Conservation (phyloP, 2,329 filamentous ascomycete species). For the Thielaviopsis ethacetica region DNA sequence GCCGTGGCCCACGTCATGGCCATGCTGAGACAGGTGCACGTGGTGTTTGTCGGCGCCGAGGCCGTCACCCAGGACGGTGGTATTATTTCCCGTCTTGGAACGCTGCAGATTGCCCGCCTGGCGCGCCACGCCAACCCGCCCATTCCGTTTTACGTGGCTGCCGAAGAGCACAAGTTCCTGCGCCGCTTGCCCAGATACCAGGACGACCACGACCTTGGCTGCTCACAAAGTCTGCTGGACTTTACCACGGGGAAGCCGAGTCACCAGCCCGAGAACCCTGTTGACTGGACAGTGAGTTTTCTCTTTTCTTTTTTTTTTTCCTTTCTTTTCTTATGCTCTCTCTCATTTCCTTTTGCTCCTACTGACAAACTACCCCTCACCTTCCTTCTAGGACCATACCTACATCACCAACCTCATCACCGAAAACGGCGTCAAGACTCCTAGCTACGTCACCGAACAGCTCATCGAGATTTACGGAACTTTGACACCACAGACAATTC, state of each 20-base stretch:
- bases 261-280: conserved; percentile 35
- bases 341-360: conserved; percentile 12
- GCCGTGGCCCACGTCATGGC: conserved; percentile 68
- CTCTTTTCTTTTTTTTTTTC: conserved; percentile 7
- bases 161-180: conserved; percentile 94
- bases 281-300: conserved; percentile 52
- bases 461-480: conserved; percentile 46
- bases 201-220: conserved; percentile 47
- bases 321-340: neutral
- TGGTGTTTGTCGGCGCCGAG: conserved; percentile 55
- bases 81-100: conserved; percentile 74
- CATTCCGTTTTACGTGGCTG: conserved; percentile 76
- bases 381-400: conserved; percentile 6
- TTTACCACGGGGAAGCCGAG: conserved; percentile 41
- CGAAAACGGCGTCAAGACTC: conserved; percentile 55
- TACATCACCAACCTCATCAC: conserved; percentile 60
- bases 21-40: conserved; percentile 39
- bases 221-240: conserved; percentile 61
- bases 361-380: conserved; percentile 12
- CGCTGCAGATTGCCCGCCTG: conserved; percentile 70
- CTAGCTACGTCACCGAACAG: conserved; percentile 53
- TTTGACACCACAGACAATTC: conserved; percentile 16
- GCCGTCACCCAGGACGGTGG: conserved; percentile 90
- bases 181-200: conserved; percentile 60
- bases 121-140: conserved; percentile 41